A percentile compares a stretch with the other conserved stretches of the same genome.
Evolutionary conservation across 2,329 filamentous ascomycete genomes (phyloP).

Genomic region (Ophioceras dolichostomum): DNA sequence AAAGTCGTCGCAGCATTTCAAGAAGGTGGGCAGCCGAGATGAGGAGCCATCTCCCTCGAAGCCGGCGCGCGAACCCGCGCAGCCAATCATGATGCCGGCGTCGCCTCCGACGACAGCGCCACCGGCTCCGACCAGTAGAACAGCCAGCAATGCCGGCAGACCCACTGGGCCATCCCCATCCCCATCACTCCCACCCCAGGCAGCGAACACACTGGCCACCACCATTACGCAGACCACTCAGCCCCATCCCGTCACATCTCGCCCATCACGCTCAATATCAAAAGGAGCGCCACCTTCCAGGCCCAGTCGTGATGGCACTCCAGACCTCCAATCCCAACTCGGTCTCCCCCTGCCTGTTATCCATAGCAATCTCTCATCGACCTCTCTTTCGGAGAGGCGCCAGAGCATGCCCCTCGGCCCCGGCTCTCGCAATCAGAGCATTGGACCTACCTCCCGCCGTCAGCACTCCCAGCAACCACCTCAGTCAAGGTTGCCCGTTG

Average conservation of each 20-base stretch:
- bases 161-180: conserved; percentile 10
- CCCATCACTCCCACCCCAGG: conserved; percentile 12
- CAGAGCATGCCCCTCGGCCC: conserved; percentile 18
- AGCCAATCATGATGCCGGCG: conserved; percentile 11
- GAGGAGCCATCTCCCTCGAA: conserved; percentile 24
- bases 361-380: conserved; percentile 46
- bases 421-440: conserved; percentile 10
- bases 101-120: conserved; percentile 10
- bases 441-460: conserved; percentile 4
- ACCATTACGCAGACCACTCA: no score
- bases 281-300: conserved; percentile 37
- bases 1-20: conserved; percentile 47
- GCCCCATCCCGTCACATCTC: conserved; percentile 14
- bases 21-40: conserved; percentile 20
- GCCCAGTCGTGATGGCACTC: conserved; percentile 58
- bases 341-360: conserved; percentile 40
- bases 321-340: conserved; percentile 45
- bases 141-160: no score
- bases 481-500: conserved; percentile 15
- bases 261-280: no score
- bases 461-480: conserved; percentile 13
- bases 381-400: conserved; percentile 35
- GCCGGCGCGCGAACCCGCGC: conserved; percentile 15
- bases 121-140: no score
- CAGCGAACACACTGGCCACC: no score